Evolutionary conservation across 352 stramenopile species (phyloP).

Genomic region (Aphanomyces invadans): DNA sequence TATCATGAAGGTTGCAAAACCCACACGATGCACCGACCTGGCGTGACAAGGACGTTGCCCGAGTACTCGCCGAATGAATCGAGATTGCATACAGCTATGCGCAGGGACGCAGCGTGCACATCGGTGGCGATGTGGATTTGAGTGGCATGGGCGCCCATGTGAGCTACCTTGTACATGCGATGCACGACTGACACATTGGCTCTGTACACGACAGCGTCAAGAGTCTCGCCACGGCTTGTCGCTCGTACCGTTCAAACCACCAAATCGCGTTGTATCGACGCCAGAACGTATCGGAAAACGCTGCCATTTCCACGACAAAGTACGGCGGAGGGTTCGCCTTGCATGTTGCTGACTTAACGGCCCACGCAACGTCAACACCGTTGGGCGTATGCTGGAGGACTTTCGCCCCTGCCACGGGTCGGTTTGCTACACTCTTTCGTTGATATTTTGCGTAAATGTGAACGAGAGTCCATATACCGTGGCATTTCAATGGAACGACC

Average conservation of each 20-base stretch:
- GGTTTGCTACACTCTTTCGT: not conserved
- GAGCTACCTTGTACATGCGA: slow-evolving; percentile 53
- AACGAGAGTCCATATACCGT: too few species aligned
- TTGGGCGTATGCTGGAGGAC: not conserved
- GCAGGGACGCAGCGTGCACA: slow-evolving; percentile 49
- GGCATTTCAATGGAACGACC: not conserved
- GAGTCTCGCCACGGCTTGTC: too few species aligned
- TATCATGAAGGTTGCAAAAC: too few species aligned
- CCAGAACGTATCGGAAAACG: slow-evolving; percentile 65
- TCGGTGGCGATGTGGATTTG: slow-evolving; percentile 38
- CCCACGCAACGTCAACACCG: slow-evolving; percentile 16
- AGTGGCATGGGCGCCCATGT: slow-evolving; percentile 31
- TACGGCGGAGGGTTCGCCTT: slow-evolving; percentile 41
- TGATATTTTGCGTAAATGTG: too few species aligned
- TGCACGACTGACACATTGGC: slow-evolving; percentile 51
- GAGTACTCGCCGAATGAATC: slow-evolving; percentile 43
- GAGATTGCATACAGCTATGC: slow-evolving; percentile 48
- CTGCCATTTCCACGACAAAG: slow-evolving; percentile 55
- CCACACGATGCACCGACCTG: too few species aligned
- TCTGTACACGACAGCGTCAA: slow-evolving; percentile 25
- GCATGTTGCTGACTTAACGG: not conserved
- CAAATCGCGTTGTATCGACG: slow-evolving; percentile 62
- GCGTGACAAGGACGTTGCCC: slow-evolving; percentile 45
- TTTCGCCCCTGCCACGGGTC: not conserved
- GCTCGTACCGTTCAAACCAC: slow-evolving; percentile 76